Conservation (phyloP, 805 yeast species). For the Kazachstania bromeliacearum region DNA sequence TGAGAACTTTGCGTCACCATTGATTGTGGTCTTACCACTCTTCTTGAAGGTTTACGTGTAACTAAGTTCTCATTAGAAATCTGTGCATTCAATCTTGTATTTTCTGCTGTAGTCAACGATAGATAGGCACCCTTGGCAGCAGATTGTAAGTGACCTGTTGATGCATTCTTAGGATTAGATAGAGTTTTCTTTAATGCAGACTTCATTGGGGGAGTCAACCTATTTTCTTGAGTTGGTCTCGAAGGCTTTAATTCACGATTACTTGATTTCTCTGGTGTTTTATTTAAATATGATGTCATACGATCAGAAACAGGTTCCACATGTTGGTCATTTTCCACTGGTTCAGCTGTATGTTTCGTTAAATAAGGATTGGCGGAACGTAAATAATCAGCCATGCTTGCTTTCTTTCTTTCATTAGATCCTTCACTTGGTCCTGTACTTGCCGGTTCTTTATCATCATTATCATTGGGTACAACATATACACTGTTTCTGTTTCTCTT, state of each 20-base stretch:
- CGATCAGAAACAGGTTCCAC: too few relatives aligned
- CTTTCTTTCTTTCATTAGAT: not conserved
- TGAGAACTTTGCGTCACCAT: constrained; percentile 7
- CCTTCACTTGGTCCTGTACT: too few relatives aligned
- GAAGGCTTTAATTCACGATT: not conserved
- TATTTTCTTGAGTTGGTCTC: constrained; percentile 6
- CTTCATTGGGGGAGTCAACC: constrained; percentile 33
- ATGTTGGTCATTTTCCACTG: too few relatives aligned
- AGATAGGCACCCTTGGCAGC: constrained; percentile 58
- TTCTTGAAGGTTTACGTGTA: constrained; percentile 6
- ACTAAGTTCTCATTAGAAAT: constrained; percentile 32
- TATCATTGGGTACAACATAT: not conserved
- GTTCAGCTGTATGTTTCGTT: too few relatives aligned
- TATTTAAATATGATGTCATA: too few relatives aligned
- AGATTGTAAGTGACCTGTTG: constrained; percentile 16
- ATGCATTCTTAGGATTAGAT: constrained; percentile 11
- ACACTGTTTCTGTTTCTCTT: constrained; percentile 1
- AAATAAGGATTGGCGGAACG: constrained; percentile 32
- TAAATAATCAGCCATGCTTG: constrained; percentile 41
- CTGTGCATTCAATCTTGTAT: constrained; percentile 63
- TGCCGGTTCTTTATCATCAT: not conserved
- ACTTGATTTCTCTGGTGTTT: not conserved
- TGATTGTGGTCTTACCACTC: constrained; percentile 17
- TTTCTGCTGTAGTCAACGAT: constrained; percentile 67
- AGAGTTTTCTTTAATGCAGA: constrained; percentile 33